Conservation (phyloP, 2,329 filamentous ascomycete genomes). For the Exophiala xenobiotica region DNA sequence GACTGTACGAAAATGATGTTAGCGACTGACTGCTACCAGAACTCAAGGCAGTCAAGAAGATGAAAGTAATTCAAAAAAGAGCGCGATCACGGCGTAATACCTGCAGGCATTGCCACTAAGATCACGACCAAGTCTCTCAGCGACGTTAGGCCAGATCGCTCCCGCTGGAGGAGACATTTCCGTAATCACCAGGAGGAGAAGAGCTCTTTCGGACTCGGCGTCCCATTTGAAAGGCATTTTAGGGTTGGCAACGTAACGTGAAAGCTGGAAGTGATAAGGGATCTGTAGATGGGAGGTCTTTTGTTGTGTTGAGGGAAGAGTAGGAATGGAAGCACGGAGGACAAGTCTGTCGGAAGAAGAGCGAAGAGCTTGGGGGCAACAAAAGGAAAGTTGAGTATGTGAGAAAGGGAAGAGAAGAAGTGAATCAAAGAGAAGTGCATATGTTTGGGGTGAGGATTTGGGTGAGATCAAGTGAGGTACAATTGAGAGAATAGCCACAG, state of each 20-base stretch:
- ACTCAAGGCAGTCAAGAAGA: background rate
- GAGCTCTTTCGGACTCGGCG: conserved; percentile 17
- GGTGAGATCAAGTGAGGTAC: background rate
- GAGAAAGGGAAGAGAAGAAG: conserved; percentile 1
- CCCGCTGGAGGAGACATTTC: conserved; percentile 13
- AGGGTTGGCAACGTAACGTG: background rate
- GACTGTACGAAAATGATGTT: conserved; percentile 20
- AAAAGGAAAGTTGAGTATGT: background rate
- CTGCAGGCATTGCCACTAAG: conserved; percentile 28
- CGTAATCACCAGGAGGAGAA: conserved; percentile 23
- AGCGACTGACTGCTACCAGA: conserved; percentile 4
- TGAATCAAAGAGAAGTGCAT: background rate
- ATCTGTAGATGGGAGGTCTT: background rate
- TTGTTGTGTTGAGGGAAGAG: no score
- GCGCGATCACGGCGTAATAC: conserved; percentile 13
- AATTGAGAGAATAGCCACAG: background rate
- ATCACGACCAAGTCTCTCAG: conserved; percentile 24
- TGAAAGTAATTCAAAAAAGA: no score
- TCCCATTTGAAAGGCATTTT: conserved; percentile 30
- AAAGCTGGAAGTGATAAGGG: background rate
- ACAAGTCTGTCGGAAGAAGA: no score
- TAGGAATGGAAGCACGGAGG: no score
- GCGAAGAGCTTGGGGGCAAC: no score
- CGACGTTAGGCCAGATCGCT: conserved; percentile 28
- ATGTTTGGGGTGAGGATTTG: no score